Percentiles rank a stretch among this genome's conserved stretches.
phyloP scores from a whole-genome alignment of 331 rosid species.

The Acacia concinna region DNA sequence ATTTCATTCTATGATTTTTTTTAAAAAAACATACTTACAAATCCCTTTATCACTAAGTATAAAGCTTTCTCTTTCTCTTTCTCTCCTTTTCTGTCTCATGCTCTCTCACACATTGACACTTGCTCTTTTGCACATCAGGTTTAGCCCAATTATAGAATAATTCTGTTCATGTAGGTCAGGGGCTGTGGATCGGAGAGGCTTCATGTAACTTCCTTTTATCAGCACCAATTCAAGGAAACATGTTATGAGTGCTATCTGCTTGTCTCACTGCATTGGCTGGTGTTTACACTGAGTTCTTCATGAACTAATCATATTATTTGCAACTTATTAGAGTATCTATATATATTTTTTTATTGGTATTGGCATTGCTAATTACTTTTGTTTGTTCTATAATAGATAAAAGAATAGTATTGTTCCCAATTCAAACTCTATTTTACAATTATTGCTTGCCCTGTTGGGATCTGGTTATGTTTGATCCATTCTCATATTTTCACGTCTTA shows the following conservation, averaged over 20 bases:
- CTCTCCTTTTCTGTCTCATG: background rate
- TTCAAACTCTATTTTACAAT: background rate
- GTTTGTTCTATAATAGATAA: background rate
- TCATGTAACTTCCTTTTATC: constrained; percentile 87
- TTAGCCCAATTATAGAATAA: background rate
- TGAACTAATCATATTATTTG: constrained; percentile 48
- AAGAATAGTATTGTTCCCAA: background rate
- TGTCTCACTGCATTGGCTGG: constrained; percentile 99
- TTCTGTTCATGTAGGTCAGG: constrained; percentile 57
- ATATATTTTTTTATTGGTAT: too few relatives aligned
- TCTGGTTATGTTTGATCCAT: too few relatives aligned
- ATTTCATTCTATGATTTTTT: background rate
- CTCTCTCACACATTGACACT: background rate
- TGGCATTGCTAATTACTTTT: background rate
- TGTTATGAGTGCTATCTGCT: constrained; percentile 85
- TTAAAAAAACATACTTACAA: background rate
- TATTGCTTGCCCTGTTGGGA: too few relatives aligned
- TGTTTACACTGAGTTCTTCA: constrained; percentile 89
- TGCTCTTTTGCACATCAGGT: background rate
- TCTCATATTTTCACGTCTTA: too few relatives aligned
- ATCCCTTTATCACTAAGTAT: background rate
- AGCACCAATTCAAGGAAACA: constrained; percentile 88
- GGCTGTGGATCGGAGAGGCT: constrained; percentile 96
- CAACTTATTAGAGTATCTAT: background rate
- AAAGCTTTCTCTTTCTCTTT: background rate